Base-by-base conservation (phyloP, 2,329 filamentous ascomycete genomes). In the Magnaporthiopsis rhizophila region DNA sequence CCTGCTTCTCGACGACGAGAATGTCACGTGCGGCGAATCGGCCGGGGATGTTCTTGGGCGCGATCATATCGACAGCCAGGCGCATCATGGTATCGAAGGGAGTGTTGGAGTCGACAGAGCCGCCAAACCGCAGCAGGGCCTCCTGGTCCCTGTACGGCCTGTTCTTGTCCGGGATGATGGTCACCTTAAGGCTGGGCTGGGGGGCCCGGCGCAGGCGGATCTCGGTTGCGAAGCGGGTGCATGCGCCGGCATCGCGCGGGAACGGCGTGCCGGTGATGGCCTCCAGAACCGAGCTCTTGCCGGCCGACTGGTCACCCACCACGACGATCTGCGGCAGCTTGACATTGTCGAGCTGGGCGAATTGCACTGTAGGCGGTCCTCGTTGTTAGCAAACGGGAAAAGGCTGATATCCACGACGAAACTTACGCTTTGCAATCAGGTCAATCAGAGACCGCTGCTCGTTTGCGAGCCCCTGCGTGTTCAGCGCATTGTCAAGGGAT, bases 261-360 rank as follows among this genome's bases (percentile, higher is more conserved):
- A 89, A 88, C 0, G 81, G 80, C 12, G 86, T 84, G 30, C 84
- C 83, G 0, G 84, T 86, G 53, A 89, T 77, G n/a, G 85, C 84
- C 69, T 87, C 85, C 2, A 88, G 79, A 1, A 86, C 83, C 5
- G 85, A 87, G 68, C 82, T 86, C 72, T 88, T 88, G 26, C 86
- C 86, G 7, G 84, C 82, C 1, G 84, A 87, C 72, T 88, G 85
- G 70, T 88, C 84, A 36, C 86, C 85, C 45, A 86, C 86, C 30
- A 88, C 85, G 60, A 88, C 84, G 50, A 88, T 83, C 69, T 88
- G 84, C 0, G 84, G 84, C 0, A 87, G 76, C 60, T 80, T 79
- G 67, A 74, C 72, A 69, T 73, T 73, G 66, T 74, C 72, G 53
- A 74, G 69, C 64, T 74, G 72, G 13, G 72, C 72, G 62, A 72